Base-by-base conservation (phyloP, 768 basidiomycete genomes). In the Phallus indusiatus region DNA sequence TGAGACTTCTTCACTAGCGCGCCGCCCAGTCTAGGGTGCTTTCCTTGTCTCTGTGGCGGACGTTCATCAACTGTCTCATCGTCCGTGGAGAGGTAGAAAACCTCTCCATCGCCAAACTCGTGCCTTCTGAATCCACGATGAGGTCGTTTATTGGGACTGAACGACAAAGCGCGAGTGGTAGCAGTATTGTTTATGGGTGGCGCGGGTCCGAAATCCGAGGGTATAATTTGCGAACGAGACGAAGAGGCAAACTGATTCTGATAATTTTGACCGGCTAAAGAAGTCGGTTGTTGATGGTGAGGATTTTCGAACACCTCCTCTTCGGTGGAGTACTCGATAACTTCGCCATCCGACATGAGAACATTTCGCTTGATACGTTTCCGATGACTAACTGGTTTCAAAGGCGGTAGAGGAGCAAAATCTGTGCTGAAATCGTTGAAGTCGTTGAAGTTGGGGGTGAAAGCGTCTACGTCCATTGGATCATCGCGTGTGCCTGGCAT, bases 41-140 rank as follows among this genome's bases (percentile, higher is more conserved):
- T 59, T 18, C 18, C 28, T 5, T 47, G 33, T 21, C 33, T n/a
- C 22, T 18, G 36, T 9, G 21, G 46, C 22, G 57, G 50, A 28
- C 50, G 34, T 22, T 59, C 57, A 33, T 59, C 57, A n/a, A 53
- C 57, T 8, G 36, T n/a, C 18, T 59, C 57, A 59, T 59, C 57
- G n/a, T 59, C 57, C 11, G 57, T 59, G 34, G 57, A 59, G 7
- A 52, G 18, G 18, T 52, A 59, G 24, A 59, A 18, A 24, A 53
- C 21, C 14, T 59, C 57, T 8, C 57, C 57, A 33, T 59, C 50
- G 1, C 22, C 22, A 14, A 59, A 59, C 17, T 52, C 57, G 18
- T 28, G n/a, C 49, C 49, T 48, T 16, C 57, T 48, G 9, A 59
- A 21, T 14, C 57, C 57, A n/a, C 57, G 49, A 52, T 37, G 49